phyloP scores from a whole-genome alignment of 805 yeast species.

The Myxozyma sirexii region DNA sequence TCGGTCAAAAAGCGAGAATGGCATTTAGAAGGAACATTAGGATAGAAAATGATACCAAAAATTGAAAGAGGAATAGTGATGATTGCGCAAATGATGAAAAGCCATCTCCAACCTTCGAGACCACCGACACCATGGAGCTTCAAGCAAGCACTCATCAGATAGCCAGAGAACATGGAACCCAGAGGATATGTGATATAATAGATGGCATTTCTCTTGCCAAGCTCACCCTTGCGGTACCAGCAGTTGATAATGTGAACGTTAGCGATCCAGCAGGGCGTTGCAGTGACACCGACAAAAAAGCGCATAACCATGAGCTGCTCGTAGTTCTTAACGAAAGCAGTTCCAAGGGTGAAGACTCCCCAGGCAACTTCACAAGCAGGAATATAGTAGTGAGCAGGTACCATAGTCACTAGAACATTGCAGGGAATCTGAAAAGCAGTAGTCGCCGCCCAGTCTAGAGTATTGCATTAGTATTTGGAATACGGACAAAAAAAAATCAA shows the following conservation, averaged over 20 bases:
- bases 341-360: slow-evolving; percentile 65
- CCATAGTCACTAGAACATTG: slow-evolving; percentile 39
- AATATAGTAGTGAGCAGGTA: slow-evolving; percentile 47
- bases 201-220: slow-evolving; percentile 49
- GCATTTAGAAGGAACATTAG: slow-evolving; percentile 50
- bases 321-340: slow-evolving; percentile 52
- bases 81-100: slow-evolving; percentile 56
- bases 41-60: slow-evolving; percentile 48
- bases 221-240: slow-evolving; percentile 59
- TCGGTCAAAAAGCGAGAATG: slow-evolving; percentile 35
- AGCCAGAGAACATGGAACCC: slow-evolving; percentile 53
- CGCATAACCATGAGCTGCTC: slow-evolving; percentile 59
- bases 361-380: slow-evolving; percentile 65
- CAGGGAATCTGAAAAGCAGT: slow-evolving; percentile 43
- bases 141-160: slow-evolving; percentile 54
- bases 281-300: slow-evolving; percentile 69
- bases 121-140: slow-evolving; percentile 50
- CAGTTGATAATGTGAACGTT: slow-evolving; percentile 49
- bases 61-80: slow-evolving; percentile 42
- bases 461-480: background rate
- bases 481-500: background rate
- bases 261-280: slow-evolving; percentile 67
- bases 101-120: slow-evolving; percentile 69
- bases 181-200: slow-evolving; percentile 47
- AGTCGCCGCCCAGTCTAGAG: slow-evolving; percentile 28